Evolutionary conservation across 2,329 filamentous ascomycete genomes (phyloP).

Genomic region (Penicillium brasilianum): DNA sequence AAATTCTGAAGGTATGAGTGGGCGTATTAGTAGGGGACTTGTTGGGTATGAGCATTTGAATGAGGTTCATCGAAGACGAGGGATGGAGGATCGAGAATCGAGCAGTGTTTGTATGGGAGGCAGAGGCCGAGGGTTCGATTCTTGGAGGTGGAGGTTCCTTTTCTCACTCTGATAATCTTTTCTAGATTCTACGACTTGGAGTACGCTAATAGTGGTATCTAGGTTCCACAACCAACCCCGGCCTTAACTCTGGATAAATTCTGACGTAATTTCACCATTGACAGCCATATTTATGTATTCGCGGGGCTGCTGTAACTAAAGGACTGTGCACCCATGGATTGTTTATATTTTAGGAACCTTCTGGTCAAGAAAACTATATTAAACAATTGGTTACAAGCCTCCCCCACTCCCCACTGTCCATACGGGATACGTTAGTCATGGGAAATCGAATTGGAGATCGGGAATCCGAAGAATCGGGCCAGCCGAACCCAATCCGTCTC

Average conservation of each 20-base stretch:
- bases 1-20: no score
- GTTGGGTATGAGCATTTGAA: no score
- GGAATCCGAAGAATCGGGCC: slow-evolving; percentile 20
- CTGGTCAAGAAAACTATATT: not conserved
- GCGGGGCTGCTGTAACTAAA: not conserved
- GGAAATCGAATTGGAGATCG: slow-evolving; percentile 9
- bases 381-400: not conserved
- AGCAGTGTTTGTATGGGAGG: no score
- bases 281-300: not conserved
- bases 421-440: slow-evolving; percentile 8
- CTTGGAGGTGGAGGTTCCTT: no score
- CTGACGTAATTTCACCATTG: not conserved
- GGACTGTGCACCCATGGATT: not conserved
- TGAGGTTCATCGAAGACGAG: no score
- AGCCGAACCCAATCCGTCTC: not conserved
- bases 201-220: no score
- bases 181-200: no score
- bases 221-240: no score
- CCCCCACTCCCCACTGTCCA: slow-evolving; percentile 1
- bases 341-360: not conserved
- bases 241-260: not conserved
- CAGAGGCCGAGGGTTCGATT: no score
- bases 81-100: no score
- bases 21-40: no score
- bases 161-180: no score